Evolutionary conservation across 441 rosid species (phyloP), one percentile per base, ranked within the genome.

Genomic region (Erodium texanum): DNA sequence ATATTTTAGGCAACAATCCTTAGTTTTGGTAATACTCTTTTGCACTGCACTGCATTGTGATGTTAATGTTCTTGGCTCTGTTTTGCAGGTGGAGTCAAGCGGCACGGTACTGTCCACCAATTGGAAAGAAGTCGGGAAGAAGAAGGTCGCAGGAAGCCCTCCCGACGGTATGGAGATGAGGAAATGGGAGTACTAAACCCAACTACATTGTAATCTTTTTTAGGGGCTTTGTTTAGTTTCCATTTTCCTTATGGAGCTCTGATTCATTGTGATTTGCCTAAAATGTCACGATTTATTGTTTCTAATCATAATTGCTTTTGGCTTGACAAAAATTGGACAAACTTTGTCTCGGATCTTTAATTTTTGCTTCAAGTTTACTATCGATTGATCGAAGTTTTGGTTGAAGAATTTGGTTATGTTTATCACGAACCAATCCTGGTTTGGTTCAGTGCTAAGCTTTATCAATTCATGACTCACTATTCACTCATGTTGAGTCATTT

Each of bases 111-210:
- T 90, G 66, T 87, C 95, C 1, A 88, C 95, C 14, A 83, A 90
- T 80, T 90, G 95, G 95, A 87, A 87, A 76, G 97, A 88, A 68
- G 95, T 90, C 41, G 93, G 97, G 8, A 12, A 76, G 5, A 90
- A 88, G 89, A 87, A 80, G 81, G 87, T 90, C 11, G 93, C 88
- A 73, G 87, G 93, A 68, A 84, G 95, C 69, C 79, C 97, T 52
- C 97, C 95, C 7, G 89, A 85, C 56, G 97, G 97, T n/a, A 88
- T 90, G 95, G 88, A 90, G 84, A 70, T 87, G 76, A 88, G 72
- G 87, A 90, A 84, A 76, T 90, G 95, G 95, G 86, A 87, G 78
- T 73, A 72, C 66, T 88, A 71, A 68, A 67, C 7, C 23, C 7
- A 19, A 54, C 48, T 56, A 52, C 0, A 18, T 10, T n/a, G 18